Evolutionary conservation across 2,329 filamentous ascomycete species (phyloP).

Genomic region (Blastomyces percursus): DNA sequence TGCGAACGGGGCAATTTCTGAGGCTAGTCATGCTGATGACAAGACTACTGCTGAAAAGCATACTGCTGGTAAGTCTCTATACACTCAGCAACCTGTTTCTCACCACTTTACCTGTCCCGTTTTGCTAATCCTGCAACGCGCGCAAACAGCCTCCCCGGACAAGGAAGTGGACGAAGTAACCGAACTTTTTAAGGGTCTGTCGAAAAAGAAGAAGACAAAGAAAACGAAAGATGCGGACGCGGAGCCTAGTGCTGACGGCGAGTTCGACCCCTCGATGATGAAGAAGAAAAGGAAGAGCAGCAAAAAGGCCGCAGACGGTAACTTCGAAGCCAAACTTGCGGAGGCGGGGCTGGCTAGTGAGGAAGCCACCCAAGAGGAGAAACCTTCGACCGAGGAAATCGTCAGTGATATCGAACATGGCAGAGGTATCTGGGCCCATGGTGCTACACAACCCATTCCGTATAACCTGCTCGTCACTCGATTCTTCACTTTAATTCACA

Average conservation of each 20-base stretch:
- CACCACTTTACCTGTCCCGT: not conserved
- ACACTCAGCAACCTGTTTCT: not conserved
- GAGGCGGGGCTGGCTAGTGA: constrained; percentile 50
- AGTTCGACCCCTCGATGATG: constrained; percentile 58
- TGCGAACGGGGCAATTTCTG: constrained; percentile 73
- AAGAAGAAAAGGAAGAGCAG: constrained; percentile 69
- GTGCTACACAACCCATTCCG: constrained; percentile 63
- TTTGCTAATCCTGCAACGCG: constrained; percentile 41
- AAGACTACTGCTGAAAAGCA: constrained; percentile 76
- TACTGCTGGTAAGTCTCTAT: constrained; percentile 48
- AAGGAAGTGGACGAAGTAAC: constrained; percentile 55
- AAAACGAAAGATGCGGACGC: constrained; percentile 49
- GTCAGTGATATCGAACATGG: constrained; percentile 67
- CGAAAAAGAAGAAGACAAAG: constrained; percentile 63
- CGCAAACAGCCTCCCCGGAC: constrained; percentile 39
- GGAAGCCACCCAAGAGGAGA: constrained; percentile 46
- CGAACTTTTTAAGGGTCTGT: constrained; percentile 55
- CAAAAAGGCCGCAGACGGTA: constrained; percentile 48
- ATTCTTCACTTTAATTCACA: constrained; percentile 89
- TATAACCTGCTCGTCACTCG: constrained; percentile 79
- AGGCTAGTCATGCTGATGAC: constrained; percentile 58
- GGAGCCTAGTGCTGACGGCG: constrained; percentile 43
- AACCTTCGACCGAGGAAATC: constrained; percentile 46
- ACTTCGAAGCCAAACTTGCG: constrained; percentile 58
- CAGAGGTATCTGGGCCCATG: constrained; percentile 82